A percentile compares a stretch with the other conserved stretches of the same genome.
These are phyloP conservation scores for Heterobasidion parviporum DNA, from an alignment of 1,284 basidiomycete species.

Conservation along the genomic window DNA sequence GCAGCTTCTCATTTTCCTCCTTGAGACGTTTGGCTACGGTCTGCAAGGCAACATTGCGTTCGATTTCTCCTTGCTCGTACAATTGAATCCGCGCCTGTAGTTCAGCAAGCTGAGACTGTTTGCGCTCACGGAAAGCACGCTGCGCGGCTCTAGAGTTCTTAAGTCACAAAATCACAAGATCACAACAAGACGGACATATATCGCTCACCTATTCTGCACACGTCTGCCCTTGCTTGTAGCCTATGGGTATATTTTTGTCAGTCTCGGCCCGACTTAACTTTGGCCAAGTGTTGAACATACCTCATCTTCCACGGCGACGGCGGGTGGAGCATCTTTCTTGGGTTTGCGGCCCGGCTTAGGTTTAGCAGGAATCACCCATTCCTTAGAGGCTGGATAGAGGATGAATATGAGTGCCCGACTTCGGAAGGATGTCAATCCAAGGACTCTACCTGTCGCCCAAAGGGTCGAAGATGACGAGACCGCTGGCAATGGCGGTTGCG, in stretches of 20 bases:
- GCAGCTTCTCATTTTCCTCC: conserved; percentile 77
- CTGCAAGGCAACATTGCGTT: conserved; percentile 82
- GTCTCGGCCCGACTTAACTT: too few relatives aligned
- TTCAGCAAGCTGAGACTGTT: conserved; percentile 85
- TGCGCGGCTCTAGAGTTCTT: conserved; percentile 70
- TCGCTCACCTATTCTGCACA: conserved; percentile 64
- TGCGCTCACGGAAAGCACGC: conserved; percentile 85
- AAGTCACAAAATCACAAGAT: conserved; percentile 2
- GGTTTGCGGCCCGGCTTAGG: conserved; percentile 88
- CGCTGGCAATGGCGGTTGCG: conserved; percentile 17
- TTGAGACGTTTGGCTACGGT: conserved; percentile 81
- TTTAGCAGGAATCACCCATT: conserved; percentile 86
- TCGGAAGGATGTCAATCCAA: neutral
- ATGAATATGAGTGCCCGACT: conserved; percentile 9
- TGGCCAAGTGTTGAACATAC: conserved; percentile 20
- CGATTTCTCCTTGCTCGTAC: conserved; percentile 87
- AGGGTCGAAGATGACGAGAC: conserved; percentile 37
- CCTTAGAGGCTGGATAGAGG: conserved; percentile 60
- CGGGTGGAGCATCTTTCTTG: conserved; percentile 51
- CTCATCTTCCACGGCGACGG: conserved; percentile 34
- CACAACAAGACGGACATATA: neutral
- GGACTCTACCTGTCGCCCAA: conserved; percentile 40
- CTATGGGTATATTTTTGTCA: conserved; percentile 7
- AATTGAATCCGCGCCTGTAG: conserved; percentile 80
- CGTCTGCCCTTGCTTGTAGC: conserved; percentile 55